Conservation (phyloP, 371 early-diverging fungal genomes). For the Entomophthora muscae region DNA sequence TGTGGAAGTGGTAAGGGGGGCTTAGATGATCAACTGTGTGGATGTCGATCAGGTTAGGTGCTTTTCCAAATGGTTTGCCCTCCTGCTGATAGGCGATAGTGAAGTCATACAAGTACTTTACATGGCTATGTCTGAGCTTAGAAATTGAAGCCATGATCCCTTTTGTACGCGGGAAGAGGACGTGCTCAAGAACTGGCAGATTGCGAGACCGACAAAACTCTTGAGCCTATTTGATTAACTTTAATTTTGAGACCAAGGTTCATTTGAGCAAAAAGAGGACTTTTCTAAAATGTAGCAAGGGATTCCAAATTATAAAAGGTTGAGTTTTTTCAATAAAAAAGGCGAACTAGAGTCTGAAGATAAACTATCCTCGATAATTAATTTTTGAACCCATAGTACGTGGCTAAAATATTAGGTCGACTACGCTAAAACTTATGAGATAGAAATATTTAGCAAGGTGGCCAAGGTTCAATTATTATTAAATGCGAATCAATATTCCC, state of each 20-base stretch:
- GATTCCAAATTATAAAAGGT: too few species aligned
- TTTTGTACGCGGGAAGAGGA: conserved; percentile 61
- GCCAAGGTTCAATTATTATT: too few species aligned
- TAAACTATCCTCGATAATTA: too few species aligned
- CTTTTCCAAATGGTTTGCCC: conserved; percentile 16
- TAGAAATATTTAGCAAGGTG: too few species aligned
- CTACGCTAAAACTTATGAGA: too few species aligned
- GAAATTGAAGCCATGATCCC: conserved; percentile 53
- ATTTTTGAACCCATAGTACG: too few species aligned
- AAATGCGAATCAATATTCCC: too few species aligned
- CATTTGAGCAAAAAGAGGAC: conserved; percentile 8
- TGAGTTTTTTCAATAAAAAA: too few species aligned
- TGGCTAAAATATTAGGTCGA: too few species aligned
- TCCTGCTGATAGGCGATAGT: conserved; percentile 41
- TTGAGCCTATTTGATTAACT: conserved; percentile 20
- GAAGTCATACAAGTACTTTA: conserved; percentile 43
- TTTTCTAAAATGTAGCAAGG: not conserved
- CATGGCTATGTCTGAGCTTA: conserved; percentile 37
- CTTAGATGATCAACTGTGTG: conserved; percentile 26
- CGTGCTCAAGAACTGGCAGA: conserved; percentile 37
- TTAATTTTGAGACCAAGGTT: not conserved
- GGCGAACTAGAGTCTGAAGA: too few species aligned
- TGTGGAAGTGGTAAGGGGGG: conserved; percentile 47
- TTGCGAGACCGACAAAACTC: conserved; percentile 34
- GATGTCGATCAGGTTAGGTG: conserved; percentile 38